Conservation (phyloP, 169 alveolate species). For the Fabrea salina region DNA sequence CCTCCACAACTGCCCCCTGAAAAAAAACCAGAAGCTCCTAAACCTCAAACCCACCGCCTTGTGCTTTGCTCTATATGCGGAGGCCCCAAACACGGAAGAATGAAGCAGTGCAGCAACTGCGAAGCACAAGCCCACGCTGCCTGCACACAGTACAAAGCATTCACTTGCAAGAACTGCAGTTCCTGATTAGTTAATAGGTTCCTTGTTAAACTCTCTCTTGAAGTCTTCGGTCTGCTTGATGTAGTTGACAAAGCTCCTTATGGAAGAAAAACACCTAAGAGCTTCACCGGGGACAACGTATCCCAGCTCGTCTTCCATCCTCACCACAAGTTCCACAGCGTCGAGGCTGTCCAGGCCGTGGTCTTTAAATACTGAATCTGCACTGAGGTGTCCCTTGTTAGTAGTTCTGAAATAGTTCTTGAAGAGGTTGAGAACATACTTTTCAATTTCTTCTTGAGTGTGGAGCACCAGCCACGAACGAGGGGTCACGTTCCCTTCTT, state of each 20-base stretch:
- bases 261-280: constrained; percentile 41
- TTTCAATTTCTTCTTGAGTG: constrained; percentile 45
- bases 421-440: constrained; percentile 40
- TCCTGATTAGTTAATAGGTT: constrained; percentile 39
- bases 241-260: constrained; percentile 50
- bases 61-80: too few species aligned
- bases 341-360: constrained; percentile 62
- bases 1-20: too few species aligned
- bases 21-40: too few species aligned
- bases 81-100: too few species aligned
- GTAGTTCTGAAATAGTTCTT: constrained; percentile 54
- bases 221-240: constrained; percentile 50
- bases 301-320: constrained; percentile 61
- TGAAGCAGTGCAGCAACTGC: too few species aligned
- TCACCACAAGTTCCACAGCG: constrained; percentile 48
- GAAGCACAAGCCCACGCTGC: too few species aligned
- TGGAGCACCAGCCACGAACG: constrained; percentile 37
- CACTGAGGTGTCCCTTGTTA: constrained; percentile 44
- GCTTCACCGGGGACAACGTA: constrained; percentile 59
- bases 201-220: constrained; percentile 50
- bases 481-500: not conserved
- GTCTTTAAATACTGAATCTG: constrained; percentile 33
- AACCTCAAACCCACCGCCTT: too few species aligned
- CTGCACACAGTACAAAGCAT: too few species aligned
- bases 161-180: too few species aligned